Evolutionary conservation across 176 grass and related monocot species (phyloP).

Genomic region (Avena atlantica): DNA sequence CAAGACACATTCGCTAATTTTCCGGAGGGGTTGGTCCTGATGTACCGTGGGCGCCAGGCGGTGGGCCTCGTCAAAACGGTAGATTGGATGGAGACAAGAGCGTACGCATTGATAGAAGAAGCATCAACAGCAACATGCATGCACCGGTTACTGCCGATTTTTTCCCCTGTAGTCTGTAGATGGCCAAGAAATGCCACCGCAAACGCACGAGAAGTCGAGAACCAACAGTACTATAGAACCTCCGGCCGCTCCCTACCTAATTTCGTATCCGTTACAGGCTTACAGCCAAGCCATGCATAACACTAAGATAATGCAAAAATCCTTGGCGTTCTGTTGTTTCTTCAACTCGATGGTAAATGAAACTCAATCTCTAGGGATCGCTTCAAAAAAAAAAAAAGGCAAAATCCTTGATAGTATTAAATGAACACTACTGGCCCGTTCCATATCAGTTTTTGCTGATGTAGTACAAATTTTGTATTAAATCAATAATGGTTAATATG

Average conservation of each 20-base stretch:
- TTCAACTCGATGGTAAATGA: too few species aligned
- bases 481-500: too few species aligned
- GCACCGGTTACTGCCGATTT: not conserved
- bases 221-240: not conserved
- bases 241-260: not conserved
- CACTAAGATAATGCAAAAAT: not conserved
- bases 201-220: conserved; percentile 34
- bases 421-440: too few species aligned
- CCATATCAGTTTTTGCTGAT: too few species aligned
- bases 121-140: not conserved
- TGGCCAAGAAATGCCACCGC: conserved; percentile 34
- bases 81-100: conserved; percentile 44
- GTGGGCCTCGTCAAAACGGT: conserved; percentile 32
- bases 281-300: not conserved
- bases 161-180: not conserved
- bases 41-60: too few species aligned
- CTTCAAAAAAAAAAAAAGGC: too few species aligned
- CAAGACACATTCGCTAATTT: conserved; percentile 7
- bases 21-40: conserved; percentile 39
- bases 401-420: not conserved
- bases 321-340: too few species aligned
- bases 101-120: conserved; percentile 28
- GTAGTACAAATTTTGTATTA: too few species aligned
- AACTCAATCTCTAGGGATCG: too few species aligned
- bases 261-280: not conserved